Conservation (phyloP, 495 filamentous ascomycete species). For the Podospora appendiculata region DNA sequence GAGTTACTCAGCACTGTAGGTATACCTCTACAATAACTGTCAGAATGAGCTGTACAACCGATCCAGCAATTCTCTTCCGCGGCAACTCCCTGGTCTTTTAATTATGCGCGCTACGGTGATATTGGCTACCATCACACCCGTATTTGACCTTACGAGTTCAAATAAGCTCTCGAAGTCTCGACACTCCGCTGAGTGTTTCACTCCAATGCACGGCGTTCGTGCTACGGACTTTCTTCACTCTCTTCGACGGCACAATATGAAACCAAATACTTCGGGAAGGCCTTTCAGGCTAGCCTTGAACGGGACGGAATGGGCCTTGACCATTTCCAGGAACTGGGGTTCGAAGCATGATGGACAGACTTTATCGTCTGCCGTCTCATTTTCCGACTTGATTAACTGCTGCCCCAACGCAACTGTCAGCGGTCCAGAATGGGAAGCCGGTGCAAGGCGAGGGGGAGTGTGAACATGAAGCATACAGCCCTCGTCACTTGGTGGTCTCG, state of each 20-base stretch:
- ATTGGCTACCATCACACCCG: too few species aligned
- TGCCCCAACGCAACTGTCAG: not conserved
- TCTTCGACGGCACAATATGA: constrained; percentile 3
- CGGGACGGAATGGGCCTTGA: constrained; percentile 9
- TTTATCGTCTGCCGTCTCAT: constrained; percentile 11
- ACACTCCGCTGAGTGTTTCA: constrained; percentile 13
- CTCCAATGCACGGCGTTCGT: not conserved
- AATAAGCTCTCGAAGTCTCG: constrained; percentile 4
- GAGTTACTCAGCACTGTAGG: too few species aligned
- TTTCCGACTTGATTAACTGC: not conserved
- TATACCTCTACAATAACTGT: too few species aligned
- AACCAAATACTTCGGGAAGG: constrained; percentile 6
- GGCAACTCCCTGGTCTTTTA: too few species aligned
- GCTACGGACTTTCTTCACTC: not conserved
- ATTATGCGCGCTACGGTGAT: too few species aligned
- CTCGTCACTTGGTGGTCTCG: constrained; percentile 9
- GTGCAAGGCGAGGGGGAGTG: constrained; percentile 1
- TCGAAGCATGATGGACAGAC: not conserved
- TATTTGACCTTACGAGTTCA: too few species aligned
- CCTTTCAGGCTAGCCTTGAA: constrained; percentile 19
- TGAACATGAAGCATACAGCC: not conserved
- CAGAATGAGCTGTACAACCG: too few species aligned
- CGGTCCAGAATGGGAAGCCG: not conserved
- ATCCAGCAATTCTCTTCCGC: too few species aligned
- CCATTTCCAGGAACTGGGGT: constrained; percentile 20